These are phyloP conservation scores for Phytophthora kernoviae DNA, from an alignment of 352 stramenopile genomes.

Conservation along the genomic window DNA sequence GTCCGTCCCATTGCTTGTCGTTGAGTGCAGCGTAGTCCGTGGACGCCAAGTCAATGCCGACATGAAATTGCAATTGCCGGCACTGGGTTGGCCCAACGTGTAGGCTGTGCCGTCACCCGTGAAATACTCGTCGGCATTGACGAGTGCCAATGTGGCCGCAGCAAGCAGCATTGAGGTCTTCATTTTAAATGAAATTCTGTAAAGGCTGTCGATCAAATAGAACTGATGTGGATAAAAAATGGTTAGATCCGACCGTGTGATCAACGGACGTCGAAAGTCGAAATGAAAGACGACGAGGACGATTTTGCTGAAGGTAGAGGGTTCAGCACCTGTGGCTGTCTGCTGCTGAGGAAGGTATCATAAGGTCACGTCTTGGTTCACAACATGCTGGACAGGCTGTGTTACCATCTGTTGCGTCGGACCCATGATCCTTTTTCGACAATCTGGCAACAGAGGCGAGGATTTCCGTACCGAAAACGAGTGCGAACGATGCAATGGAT, in stretches of 20 bases:
- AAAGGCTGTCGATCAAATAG: slow-evolving; percentile 9
- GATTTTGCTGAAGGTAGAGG: slow-evolving; percentile 12
- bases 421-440: background rate
- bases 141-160: slow-evolving; percentile 5
- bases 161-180: slow-evolving; percentile 23
- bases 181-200: background rate
- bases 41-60: slow-evolving; percentile 31
- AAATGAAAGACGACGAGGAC: slow-evolving; percentile 25
- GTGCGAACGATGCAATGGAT: no score
- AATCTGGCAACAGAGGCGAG: background rate
- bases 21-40: slow-evolving; percentile 77
- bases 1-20: slow-evolving; percentile 62
- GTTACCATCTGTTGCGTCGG: background rate
- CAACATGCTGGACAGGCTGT: slow-evolving; percentile 20
- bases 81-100: slow-evolving; percentile 38
- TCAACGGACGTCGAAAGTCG: slow-evolving; percentile 27
- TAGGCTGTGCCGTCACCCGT: slow-evolving; percentile 53
- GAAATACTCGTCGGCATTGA: slow-evolving; percentile 40
- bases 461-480: background rate
- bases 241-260: slow-evolving; percentile 5
- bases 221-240: slow-evolving; percentile 3
- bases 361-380: slow-evolving; percentile 2
- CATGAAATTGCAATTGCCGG: slow-evolving; percentile 63
- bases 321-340: slow-evolving; percentile 7
- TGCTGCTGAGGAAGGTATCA: background rate